These are phyloP conservation scores for Xylariaceae sp. DNA, from an alignment of 2,329 filamentous ascomycete genomes.

Conservation along the genomic window DNA sequence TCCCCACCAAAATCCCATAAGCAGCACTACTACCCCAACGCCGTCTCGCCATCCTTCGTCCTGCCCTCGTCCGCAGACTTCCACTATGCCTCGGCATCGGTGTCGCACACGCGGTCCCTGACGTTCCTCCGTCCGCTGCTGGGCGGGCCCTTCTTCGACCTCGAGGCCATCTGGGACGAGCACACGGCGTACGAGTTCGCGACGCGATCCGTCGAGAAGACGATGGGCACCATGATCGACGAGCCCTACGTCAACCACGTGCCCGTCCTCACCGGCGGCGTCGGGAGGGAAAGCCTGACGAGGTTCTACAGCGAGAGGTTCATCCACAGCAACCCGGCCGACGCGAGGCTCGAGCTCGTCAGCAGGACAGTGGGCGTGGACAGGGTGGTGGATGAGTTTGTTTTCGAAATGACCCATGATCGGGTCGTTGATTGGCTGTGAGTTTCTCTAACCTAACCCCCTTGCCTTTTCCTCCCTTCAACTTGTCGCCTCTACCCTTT, in stretches of 20 bases:
- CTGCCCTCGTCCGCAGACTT: slow-evolving; percentile 40
- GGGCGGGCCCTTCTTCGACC: slow-evolving; percentile 63
- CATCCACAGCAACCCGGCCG: slow-evolving; percentile 65
- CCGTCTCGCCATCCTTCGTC: slow-evolving; percentile 28
- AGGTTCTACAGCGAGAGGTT: slow-evolving; percentile 70
- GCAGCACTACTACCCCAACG: slow-evolving; percentile 10
- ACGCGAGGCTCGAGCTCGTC: slow-evolving; percentile 62
- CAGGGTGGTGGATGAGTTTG: slow-evolving; percentile 65
- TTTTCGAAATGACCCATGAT: slow-evolving; percentile 59
- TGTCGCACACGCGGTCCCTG: slow-evolving; percentile 62
- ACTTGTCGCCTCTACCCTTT: background rate
- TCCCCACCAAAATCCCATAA: slow-evolving; percentile 1
- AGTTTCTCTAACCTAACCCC: slow-evolving; percentile 24
- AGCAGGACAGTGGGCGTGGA: slow-evolving; percentile 68
- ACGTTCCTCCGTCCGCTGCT: slow-evolving; percentile 59
- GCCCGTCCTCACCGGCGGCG: slow-evolving; percentile 61
- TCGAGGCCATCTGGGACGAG: slow-evolving; percentile 75
- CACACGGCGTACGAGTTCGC: slow-evolving; percentile 68
- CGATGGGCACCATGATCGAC: slow-evolving; percentile 76
- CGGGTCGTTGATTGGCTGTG: slow-evolving; percentile 64
- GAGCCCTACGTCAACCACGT: slow-evolving; percentile 77
- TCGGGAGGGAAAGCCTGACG: slow-evolving; percentile 58
- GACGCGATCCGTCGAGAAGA: slow-evolving; percentile 62
- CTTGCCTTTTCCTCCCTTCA: background rate
- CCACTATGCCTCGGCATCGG: slow-evolving; percentile 47